Conservation (phyloP, 306 rosid species). For the Trifolium subterraneum region DNA sequence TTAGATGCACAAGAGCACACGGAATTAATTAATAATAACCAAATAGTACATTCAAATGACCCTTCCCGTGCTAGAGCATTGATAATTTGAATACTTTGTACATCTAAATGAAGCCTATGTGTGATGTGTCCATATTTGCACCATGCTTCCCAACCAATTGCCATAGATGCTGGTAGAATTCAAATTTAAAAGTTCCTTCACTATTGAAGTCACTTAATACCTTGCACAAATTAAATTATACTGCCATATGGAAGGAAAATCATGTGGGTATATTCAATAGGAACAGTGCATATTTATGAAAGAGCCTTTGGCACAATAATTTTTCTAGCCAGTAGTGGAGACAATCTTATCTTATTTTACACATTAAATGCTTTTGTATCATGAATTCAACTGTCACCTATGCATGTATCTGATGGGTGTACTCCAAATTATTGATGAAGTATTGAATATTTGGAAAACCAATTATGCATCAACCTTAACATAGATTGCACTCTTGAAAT, state of each 20-base stretch:
- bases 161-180: constrained; percentile 15
- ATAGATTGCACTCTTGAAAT: constrained; percentile 6
- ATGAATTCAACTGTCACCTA: not conserved
- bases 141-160: not conserved
- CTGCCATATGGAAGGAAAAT: constrained; percentile 26
- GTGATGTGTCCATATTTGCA: constrained; percentile 24
- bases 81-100: constrained; percentile 35
- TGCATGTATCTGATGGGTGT: constrained; percentile 7
- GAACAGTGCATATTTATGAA: constrained; percentile 6
- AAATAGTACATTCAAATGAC: no score
- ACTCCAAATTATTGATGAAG: not conserved
- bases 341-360: constrained; percentile 17
- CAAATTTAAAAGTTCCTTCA: constrained; percentile 20
- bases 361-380: constrained; percentile 15
- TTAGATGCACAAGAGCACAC: constrained; percentile 13
- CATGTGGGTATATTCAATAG: constrained; percentile 21
- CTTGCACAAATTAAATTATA: constrained; percentile 11
- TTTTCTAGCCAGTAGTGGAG: constrained; percentile 21
- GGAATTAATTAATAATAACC: constrained; percentile 20
- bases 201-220: constrained; percentile 15
- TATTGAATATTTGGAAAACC: constrained; percentile 11
- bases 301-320: constrained; percentile 4
- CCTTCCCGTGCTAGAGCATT: no score
- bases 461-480: constrained; percentile 7
- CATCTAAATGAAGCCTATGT: constrained; percentile 33